Evolutionary conservation across 176 grass and related monocot species (phyloP).

Genomic region (Bonia amplexicaulis): DNA sequence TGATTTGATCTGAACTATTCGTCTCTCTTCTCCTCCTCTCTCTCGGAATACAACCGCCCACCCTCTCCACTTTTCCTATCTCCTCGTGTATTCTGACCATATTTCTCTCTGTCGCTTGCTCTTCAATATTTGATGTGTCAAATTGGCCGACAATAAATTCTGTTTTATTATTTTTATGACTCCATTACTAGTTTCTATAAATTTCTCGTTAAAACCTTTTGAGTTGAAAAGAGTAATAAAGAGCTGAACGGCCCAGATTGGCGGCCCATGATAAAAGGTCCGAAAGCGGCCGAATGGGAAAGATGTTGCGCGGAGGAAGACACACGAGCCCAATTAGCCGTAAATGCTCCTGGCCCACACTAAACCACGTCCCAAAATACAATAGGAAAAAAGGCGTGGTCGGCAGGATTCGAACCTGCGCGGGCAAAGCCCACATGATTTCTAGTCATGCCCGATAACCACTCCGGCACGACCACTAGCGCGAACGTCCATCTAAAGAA

Average conservation of each 20-base stretch:
- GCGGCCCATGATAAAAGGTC: not conserved
- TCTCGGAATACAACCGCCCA: no score
- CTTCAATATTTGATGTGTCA: no score
- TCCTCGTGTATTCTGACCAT: no score
- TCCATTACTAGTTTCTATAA: no score
- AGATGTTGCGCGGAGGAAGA: not conserved
- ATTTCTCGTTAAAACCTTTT: not conserved
- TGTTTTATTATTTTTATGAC: no score
- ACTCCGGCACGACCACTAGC: slow-evolving; percentile 65
- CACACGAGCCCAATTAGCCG: not conserved
- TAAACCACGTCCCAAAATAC: no score
- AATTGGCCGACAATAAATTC: no score
- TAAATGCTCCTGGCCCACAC: not conserved
- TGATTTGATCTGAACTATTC: no score
- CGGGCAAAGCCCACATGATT: slow-evolving; percentile 84
- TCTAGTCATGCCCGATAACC: slow-evolving; percentile 91
- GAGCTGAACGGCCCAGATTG: not conserved
- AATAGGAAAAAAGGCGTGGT: not conserved
- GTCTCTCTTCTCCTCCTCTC: no score
- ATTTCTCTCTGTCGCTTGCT: no score
- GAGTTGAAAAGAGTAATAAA: not conserved
- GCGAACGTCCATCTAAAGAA: accelerated
- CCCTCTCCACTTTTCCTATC: no score
- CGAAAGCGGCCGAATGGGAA: not conserved
- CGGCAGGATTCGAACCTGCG: slow-evolving; percentile 89